Evolutionary conservation across 441 rosid genomes (phyloP), one percentile per base, ranked within the genome.

Genomic region (Populus hybrid): DNA sequence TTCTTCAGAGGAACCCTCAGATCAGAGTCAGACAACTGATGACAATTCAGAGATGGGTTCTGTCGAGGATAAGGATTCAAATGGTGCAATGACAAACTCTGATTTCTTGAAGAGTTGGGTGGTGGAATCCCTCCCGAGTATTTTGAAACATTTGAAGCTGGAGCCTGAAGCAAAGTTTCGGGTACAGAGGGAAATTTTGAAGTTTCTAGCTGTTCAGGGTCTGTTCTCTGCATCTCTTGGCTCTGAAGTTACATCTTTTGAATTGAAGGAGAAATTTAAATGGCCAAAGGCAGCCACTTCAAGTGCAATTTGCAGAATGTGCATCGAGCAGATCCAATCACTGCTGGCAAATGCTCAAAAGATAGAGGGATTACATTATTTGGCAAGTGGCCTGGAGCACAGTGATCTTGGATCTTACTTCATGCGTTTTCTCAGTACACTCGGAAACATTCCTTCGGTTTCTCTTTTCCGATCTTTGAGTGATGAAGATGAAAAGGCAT

Each of bases 11-110:
- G 94, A 94, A 79, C 92, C 97, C 77, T 96, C 98, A 35, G 98
- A 94, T 87, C 99, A 96, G 88, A 96, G 98, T 86, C 98, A 94
- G 88, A 96, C 98, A 76, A 94, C 99, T 20, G 99, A 95, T 89
- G 99, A 95, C 74, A 95, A 94, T 82, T 91, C 95, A 33, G 99
- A 95, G 85, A 88, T 92, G 74, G 97, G 94, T 45, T 90, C 95
- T 26, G 68, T 81, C 11, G 99, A 94, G 83, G 98, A 94, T 79
- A 94, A 88, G 86, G 94, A 93, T 78, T 84, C 92, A 53, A 74
- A 78, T 81, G 88, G 82, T 71, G 74, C 83, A 23, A 74, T 80
- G 64, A 94, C 86, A 74, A 91, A 81, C 80, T 84, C 91, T 61
- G 98, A 96, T 80, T 84, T 80, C 80, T 77, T 93, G 88, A 96